A percentile compares a stretch with the other conserved stretches of the same genome.
These are phyloP conservation scores for Tanacetum coccineum DNA, from an alignment of 129 eudicot species.

Conservation along the genomic window DNA sequence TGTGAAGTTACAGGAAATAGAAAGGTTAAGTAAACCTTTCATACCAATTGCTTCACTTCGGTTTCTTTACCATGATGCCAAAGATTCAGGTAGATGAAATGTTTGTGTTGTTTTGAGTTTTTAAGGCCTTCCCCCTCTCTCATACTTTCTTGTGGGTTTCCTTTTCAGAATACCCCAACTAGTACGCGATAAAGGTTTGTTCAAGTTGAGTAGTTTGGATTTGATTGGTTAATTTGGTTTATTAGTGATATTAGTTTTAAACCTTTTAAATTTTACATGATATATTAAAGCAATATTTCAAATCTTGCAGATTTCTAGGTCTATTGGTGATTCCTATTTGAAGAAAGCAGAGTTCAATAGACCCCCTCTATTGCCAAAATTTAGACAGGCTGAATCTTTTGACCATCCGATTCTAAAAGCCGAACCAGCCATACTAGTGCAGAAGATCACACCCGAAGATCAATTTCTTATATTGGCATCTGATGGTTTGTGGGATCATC, in stretches of 20 bases:
- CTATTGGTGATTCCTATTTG: constrained; percentile 74
- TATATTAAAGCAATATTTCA: constrained; percentile 9
- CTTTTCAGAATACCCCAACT: constrained; percentile 24
- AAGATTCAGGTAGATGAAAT: background rate
- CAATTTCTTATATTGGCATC: constrained; percentile 73
- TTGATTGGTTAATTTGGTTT: constrained; percentile 16
- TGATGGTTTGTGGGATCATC: constrained; percentile 88
- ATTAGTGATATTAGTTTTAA: constrained; percentile 1
- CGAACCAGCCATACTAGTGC: constrained; percentile 55
- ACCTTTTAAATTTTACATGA: background rate
- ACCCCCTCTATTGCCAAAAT: constrained; percentile 52
- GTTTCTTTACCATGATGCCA: background rate
- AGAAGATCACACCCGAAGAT: constrained; percentile 52
- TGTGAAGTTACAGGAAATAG: background rate
- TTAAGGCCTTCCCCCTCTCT: constrained; percentile 18
- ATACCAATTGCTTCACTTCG: background rate
- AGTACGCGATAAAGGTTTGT: constrained; percentile 25
- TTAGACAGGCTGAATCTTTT: constrained; percentile 46
- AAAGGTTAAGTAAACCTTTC: background rate
- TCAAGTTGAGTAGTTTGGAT: constrained; percentile 24
- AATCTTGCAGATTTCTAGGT: constrained; percentile 63
- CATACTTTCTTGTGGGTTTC: constrained; percentile 22
- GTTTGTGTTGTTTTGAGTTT: constrained; percentile 18
- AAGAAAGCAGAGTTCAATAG: constrained; percentile 61
- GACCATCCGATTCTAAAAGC: constrained; percentile 51